A percentile compares a stretch with the other conserved stretches of the same genome.
Evolutionary conservation across 1,284 basidiomycete genomes (phyloP).

Genomic region (Apiotrichum sp.): DNA sequence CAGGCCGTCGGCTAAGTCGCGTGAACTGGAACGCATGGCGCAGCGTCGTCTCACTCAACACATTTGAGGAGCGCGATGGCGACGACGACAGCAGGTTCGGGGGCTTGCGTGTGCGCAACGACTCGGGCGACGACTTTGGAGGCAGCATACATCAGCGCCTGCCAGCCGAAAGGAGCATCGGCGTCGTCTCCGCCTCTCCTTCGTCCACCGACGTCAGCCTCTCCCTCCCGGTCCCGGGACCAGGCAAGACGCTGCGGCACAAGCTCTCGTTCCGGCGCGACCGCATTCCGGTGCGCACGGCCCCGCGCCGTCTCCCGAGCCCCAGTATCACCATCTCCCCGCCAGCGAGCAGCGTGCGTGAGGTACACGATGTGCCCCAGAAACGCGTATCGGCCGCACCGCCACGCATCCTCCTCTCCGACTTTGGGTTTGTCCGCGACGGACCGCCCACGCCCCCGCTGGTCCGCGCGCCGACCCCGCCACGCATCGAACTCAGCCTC

Average conservation of each 20-base stretch:
- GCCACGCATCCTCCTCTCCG: constrained; percentile 1
- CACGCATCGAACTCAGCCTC: background rate
- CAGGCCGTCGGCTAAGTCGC: constrained; percentile 1
- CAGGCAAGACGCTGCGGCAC: background rate
- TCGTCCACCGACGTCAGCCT: background rate
- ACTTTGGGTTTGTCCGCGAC: constrained; percentile 5
- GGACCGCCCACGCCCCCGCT: constrained; percentile 1
- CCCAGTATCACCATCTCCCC: background rate
- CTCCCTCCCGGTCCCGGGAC: background rate
- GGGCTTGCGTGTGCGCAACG: too few species aligned
- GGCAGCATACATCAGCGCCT: background rate
- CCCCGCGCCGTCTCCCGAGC: background rate
- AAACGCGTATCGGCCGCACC: background rate
- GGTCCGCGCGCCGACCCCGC: too few species aligned
- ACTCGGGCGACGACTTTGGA: too few species aligned
- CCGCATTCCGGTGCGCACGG: background rate
- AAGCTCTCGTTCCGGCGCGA: background rate
- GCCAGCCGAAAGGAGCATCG: background rate
- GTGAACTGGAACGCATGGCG: background rate
- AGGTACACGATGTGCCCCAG: too few species aligned
- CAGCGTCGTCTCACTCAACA: constrained; percentile 1
- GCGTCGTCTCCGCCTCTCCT: background rate
- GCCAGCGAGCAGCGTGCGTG: background rate
- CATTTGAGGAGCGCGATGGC: background rate
- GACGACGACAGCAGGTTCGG: too few species aligned